phyloP scores from a whole-genome alignment of 2,329 filamentous ascomycete species.

The Hymenoscyphus repandus region DNA sequence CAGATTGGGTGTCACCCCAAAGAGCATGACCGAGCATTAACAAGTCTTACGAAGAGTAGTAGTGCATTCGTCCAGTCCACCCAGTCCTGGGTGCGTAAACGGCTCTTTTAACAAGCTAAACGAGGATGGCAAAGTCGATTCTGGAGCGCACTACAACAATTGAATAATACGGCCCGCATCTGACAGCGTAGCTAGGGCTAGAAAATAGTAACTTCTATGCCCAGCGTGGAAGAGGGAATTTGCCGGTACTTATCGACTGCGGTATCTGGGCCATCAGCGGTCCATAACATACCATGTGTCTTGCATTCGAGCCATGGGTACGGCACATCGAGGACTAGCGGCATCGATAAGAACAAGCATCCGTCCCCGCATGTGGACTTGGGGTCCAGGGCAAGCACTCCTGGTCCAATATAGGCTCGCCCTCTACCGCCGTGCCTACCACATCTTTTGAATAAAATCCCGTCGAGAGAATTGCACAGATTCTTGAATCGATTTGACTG shows the following conservation, averaged over 20 bases:
- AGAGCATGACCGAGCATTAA: neutral
- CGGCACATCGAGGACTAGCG: conserved; percentile 21
- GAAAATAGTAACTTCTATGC: neutral
- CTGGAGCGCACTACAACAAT: too few species aligned
- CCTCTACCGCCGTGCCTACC: conserved; percentile 21
- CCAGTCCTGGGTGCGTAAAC: too few species aligned
- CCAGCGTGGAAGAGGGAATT: neutral
- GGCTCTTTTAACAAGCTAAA: too few species aligned
- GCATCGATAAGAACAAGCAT: conserved; percentile 23
- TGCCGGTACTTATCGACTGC: conserved; percentile 2
- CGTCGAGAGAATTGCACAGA: conserved; percentile 2
- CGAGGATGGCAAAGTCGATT: neutral
- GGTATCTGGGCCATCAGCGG: too few species aligned
- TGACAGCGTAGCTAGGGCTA: neutral
- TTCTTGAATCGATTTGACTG: conserved; percentile 15
- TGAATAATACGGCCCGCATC: neutral
- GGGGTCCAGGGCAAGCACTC: conserved; percentile 12
- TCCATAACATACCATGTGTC: conserved; percentile 3
- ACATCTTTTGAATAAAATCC: conserved; percentile 4
- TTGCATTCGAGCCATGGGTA: conserved; percentile 20
- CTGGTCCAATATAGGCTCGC: conserved; percentile 21
- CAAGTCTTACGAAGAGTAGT: conserved; percentile 2
- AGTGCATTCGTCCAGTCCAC: neutral
- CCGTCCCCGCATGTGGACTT: conserved; percentile 1
- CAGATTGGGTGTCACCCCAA: neutral